Evolutionary conservation across 2,329 filamentous ascomycete genomes (phyloP).

Genomic region (Xylariaceae sp.): DNA sequence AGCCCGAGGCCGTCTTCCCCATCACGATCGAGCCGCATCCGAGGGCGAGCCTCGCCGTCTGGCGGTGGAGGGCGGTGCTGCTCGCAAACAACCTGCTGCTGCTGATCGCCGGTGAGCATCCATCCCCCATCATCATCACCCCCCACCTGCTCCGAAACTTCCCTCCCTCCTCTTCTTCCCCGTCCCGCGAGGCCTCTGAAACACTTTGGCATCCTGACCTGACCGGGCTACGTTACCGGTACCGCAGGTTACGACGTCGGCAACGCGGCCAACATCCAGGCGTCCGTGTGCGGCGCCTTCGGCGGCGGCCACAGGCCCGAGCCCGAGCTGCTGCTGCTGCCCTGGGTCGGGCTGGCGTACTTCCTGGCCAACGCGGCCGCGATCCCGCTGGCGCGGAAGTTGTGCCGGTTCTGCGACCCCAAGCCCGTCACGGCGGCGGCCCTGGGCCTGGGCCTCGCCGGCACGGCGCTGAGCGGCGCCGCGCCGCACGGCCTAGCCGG

Average conservation of each 20-base stretch:
- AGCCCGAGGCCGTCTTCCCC: no score
- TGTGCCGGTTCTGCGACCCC: conserved; percentile 23
- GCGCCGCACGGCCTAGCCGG: conserved; percentile 17
- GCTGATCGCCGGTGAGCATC: conserved; percentile 10
- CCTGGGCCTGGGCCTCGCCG: conserved; percentile 20
- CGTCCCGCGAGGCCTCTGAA: no score
- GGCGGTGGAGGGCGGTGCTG: conserved; percentile 10
- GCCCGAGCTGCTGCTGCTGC: conserved; percentile 42
- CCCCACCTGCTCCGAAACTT: no score
- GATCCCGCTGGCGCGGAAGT: conserved; percentile 24
- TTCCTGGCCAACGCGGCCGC: conserved; percentile 23
- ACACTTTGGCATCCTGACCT: no score
- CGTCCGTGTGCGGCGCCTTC: no score
- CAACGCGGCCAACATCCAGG: no score
- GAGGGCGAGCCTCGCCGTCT: conserved; percentile 4
- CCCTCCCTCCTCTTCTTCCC: no score
- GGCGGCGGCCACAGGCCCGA: conserved; percentile 50
- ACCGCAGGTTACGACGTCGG: conserved; percentile 30
- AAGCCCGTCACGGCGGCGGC: conserved; percentile 16
- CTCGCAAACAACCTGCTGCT: conserved; percentile 9
- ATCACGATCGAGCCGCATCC: neutral
- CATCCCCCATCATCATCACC: no score
- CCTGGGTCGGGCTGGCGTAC: conserved; percentile 29
- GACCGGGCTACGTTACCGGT: no score
- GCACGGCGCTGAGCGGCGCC: no score